Conservation (phyloP, 2,329 filamentous ascomycete genomes). For the Botrytis elliptica region DNA sequence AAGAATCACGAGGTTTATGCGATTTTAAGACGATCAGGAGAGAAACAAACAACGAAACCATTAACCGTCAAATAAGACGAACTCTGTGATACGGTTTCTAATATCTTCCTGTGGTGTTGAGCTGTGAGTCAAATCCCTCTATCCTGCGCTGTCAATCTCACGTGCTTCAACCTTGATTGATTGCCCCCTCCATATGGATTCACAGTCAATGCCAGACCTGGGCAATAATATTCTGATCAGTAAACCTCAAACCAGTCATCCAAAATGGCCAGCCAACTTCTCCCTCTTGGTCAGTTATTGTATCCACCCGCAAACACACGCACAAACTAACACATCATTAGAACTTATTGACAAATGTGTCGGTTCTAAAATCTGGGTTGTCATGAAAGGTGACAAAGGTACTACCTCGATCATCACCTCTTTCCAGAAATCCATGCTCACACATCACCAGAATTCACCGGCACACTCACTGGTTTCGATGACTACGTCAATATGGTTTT, state of each 20-base stretch:
- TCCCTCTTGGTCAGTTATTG: slow-evolving; percentile 34
- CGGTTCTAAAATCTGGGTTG: slow-evolving; percentile 94
- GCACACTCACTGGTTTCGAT: slow-evolving; percentile 91
- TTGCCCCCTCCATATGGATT: not conserved
- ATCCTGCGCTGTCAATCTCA: not conserved
- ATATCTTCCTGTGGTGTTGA: not conserved
- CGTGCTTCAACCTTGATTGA: slow-evolving; percentile 16
- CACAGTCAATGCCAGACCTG: not conserved
- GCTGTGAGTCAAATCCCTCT: slow-evolving; percentile 5
- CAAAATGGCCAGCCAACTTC: slow-evolving; percentile 38
- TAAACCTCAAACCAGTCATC: not conserved
- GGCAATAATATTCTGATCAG: not conserved
- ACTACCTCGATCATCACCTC: slow-evolving; percentile 27
- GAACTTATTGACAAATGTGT: slow-evolving; percentile 99
- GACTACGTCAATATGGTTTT: slow-evolving; percentile 99
- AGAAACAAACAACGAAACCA: slow-evolving; percentile 1
- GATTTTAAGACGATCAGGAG: not conserved
- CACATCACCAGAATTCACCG: slow-evolving; percentile 75
- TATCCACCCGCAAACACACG: slow-evolving; percentile 28
- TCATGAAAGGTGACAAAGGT: slow-evolving; percentile 99
- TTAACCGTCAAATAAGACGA: not conserved
- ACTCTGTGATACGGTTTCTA: not conserved
- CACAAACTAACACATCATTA: slow-evolving; percentile 42
- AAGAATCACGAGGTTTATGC: slow-evolving; percentile 13
- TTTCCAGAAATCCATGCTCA: not conserved